Conservation (phyloP, 1,284 basidiomycete genomes). For the Sphagnurus paluster region DNA sequence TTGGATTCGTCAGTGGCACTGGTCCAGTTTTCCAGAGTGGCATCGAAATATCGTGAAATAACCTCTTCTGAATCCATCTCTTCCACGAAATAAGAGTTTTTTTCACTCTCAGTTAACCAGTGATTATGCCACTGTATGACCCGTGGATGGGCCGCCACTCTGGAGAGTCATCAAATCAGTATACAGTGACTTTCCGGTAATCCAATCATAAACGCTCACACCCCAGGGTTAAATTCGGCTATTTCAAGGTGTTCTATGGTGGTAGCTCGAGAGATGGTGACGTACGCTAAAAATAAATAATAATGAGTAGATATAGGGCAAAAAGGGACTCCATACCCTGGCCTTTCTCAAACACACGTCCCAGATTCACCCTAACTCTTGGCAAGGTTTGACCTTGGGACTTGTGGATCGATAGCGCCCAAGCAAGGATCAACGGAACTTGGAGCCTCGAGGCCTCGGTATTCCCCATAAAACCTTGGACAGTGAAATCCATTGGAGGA, state of each 20-base stretch:
- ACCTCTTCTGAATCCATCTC: constrained; percentile 28
- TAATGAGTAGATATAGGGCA: background rate
- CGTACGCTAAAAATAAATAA: constrained; percentile 61
- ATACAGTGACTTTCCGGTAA: background rate
- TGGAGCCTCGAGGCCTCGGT: constrained; percentile 36
- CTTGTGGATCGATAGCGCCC: constrained; percentile 84
- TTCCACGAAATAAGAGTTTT: constrained; percentile 10
- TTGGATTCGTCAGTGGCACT: background rate
- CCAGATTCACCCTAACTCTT: constrained; percentile 68
- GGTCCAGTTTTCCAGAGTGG: constrained; percentile 7
- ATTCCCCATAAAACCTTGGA: constrained; percentile 49
- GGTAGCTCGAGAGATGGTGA: constrained; percentile 89
- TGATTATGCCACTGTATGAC: constrained; percentile 33
- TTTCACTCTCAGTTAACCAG: constrained; percentile 7
- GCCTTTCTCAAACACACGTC: constrained; percentile 74
- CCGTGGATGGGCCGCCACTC: constrained; percentile 31
- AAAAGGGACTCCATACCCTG: too few species aligned
- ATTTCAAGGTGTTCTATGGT: constrained; percentile 82
- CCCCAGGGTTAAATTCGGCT: constrained; percentile 72
- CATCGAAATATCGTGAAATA: constrained; percentile 17
- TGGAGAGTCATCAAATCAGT: constrained; percentile 14
- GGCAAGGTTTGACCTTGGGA: constrained; percentile 80
- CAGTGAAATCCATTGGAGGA: constrained; percentile 49
- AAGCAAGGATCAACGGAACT: constrained; percentile 77
- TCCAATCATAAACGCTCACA: constrained; percentile 30